A percentile compares a stretch with the other conserved stretches of the same genome.
Conservation (phyloP, 2,329 filamentous ascomycete species). For the Pseudogymnoascus sp. region DNA sequence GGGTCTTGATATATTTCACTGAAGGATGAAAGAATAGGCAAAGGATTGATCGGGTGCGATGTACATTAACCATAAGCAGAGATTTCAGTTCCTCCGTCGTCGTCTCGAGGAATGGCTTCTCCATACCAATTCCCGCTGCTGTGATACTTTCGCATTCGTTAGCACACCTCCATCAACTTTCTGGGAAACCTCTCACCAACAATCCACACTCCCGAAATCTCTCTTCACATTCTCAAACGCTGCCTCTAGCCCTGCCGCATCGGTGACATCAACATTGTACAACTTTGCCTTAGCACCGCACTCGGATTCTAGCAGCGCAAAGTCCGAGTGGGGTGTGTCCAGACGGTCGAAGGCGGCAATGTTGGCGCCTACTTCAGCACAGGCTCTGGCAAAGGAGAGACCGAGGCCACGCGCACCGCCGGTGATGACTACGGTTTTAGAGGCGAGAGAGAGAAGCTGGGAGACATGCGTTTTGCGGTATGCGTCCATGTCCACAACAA, state of each 20-base stretch:
- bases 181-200: background rate
- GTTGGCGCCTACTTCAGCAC: slow-evolving; percentile 61
- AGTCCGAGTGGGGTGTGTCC: background rate
- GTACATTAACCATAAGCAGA: background rate
- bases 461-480: background rate
- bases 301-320: background rate
- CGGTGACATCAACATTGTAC: background rate
- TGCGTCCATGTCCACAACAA: background rate
- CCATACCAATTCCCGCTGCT: background rate
- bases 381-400: slow-evolving; percentile 51
- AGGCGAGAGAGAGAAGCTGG: background rate
- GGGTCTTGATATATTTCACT: background rate
- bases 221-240: background rate
- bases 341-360: slow-evolving; percentile 33
- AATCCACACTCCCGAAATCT: background rate
- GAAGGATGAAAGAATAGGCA: background rate
- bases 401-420: slow-evolving; percentile 69
- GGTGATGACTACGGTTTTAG: slow-evolving; percentile 61
- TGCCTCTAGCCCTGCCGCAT: background rate
- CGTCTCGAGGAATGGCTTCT: background rate
- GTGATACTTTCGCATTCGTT: background rate
- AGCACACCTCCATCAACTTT: background rate
- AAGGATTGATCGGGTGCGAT: background rate
- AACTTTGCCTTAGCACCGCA: background rate
- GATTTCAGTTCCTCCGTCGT: background rate